Evolutionary conservation across 2,329 filamentous ascomycete species (phyloP).

Genomic region (Talaromyces sp.): DNA sequence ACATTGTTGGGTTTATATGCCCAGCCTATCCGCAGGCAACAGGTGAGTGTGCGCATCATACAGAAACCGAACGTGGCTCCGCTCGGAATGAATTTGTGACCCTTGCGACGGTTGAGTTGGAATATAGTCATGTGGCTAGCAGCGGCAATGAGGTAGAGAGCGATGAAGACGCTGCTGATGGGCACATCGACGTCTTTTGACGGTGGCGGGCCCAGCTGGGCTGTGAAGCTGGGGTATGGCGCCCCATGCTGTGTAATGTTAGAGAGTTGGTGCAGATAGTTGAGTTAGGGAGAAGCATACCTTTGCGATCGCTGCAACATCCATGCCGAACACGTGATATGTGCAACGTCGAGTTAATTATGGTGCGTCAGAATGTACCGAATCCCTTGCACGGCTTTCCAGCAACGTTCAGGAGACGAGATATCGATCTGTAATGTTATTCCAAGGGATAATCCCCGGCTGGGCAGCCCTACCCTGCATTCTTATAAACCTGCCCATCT

Average conservation of each 20-base stretch:
- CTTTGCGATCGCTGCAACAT: neutral
- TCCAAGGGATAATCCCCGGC: no score
- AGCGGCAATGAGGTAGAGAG: slow-evolving; percentile 41
- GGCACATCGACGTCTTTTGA: slow-evolving; percentile 57
- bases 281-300: neutral
- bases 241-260: slow-evolving; percentile 15
- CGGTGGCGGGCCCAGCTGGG: slow-evolving; percentile 46
- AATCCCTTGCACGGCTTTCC: no score
- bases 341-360: no score
- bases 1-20: slow-evolving; percentile 45
- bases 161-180: slow-evolving; percentile 58
- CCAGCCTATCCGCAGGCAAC: slow-evolving; percentile 52
- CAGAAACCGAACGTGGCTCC: slow-evolving; percentile 46
- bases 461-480: neutral
- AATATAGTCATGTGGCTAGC: slow-evolving; percentile 44
- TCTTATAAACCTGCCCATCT: neutral
- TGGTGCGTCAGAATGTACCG: no score
- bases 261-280: neutral
- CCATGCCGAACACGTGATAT: neutral
- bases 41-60: slow-evolving; percentile 45
- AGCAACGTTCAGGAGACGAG: no score
- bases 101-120: slow-evolving; percentile 36
- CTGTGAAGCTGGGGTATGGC: slow-evolving; percentile 29
- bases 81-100: slow-evolving; percentile 48
- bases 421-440: no score